Evolutionary conservation across 352 stramenopile species (phyloP), one percentile per base, ranked within the genome.

Genomic region (Pythium graminicola): DNA sequence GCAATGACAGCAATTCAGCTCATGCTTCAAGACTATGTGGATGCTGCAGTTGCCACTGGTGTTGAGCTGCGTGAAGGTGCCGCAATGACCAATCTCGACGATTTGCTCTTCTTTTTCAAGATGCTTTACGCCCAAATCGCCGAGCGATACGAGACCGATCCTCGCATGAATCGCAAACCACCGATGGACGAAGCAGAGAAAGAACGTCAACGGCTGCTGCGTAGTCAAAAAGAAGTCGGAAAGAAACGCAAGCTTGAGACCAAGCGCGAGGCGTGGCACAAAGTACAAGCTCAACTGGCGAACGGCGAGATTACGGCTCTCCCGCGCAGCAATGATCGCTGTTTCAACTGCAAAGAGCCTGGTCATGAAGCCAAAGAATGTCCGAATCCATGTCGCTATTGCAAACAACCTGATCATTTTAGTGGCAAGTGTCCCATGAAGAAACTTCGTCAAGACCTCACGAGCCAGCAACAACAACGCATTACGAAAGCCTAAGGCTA

Each of bases 321-420:
- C 22, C 81, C 81, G 20, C 72, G 73, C 27, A 20, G 17, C n/a
- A 57, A 57, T 28, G 73, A 74, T 13, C 72, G 72, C 10, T 94
- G 83, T 64, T 94, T 81, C 69, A 94, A 94, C 65, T 94, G 83
- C 74, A 87, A 89, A 56, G 61, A 87, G 50, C 69, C 76, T 19
- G 75, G 76, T 48, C 83, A 94, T 64, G 72, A 91, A 35, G 80
- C 83, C 31, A 85, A 83, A 41, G 66, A 77, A 36, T 94, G 83
- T 43, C 70, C 74, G 13, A 68, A 85, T 11, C 75, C 81, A 10
- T 94, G 83, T 47, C 77, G 80, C 17, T 92, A 92, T 60, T 94
- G 81, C 64, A 86, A 91, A 48, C 44, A 86, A 16, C 33, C 59
- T 4, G 79, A 71, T 26, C 83, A 94, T 58, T 92, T 80, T 47